Evolutionary conservation across 495 filamentous ascomycete species (phyloP), one percentile per base, ranked within the genome.

Genomic region (Neurospora sp.): DNA sequence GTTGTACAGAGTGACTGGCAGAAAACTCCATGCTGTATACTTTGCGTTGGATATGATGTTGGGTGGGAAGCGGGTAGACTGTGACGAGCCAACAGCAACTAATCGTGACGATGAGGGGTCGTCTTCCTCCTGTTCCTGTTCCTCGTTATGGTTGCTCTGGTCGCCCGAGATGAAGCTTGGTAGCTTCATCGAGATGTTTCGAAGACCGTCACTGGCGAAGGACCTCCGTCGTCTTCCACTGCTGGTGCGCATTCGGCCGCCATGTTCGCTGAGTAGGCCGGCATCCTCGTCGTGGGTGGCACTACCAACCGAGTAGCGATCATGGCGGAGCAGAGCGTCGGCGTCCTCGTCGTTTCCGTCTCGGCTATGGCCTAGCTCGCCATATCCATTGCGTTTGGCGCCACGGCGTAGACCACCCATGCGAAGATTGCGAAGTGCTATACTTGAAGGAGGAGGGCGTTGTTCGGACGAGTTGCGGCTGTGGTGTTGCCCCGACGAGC

Each of bases 41-140:
- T 98, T 98, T 54, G 96, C 94, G 83, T 99, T 98, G 24, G 94
- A 97, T 54, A 99, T 88, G 38, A 92, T 87, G 79, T 99, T 99
- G 19, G 90, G 87, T n/a, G 92, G 92, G 79, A 90, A 93, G 43
- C 86, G 85, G 10, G 86, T 81, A 28, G 85, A 75, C 75, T 91
- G 86, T 21, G 74, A 38, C 0, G 82, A 80, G 31, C 86, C 88
- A 28, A 88, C 86, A 13, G 83, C 84, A 34, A 89, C 82, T 36
- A 81, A 82, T 72, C 87, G 78, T 7, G 87, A 86, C 2, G 87
- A 78, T 4, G 86, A 86, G 7, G 87, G 85, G 74, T 89, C 87
- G 73, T 88, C 84, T 48, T 88, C 83, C 72, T 85, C 85, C 73
- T 84, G 81, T 42, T 79, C 78, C 19, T 73, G 74, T 39, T 82